phyloP scores from a whole-genome alignment of 208 protist species.

The Leishmania lainsoni region DNA sequence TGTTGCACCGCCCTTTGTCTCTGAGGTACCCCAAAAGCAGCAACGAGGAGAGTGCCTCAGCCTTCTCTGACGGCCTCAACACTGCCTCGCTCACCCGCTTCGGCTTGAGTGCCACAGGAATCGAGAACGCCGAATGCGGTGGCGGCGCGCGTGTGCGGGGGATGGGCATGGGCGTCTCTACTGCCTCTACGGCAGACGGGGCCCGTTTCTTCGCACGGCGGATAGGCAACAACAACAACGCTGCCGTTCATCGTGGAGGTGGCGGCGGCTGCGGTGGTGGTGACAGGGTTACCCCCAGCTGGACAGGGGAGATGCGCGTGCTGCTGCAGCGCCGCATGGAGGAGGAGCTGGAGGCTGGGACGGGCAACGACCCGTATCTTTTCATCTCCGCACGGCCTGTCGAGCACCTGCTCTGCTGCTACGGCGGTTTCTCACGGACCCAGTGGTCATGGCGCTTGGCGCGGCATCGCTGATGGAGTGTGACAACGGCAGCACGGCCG shows the following conservation, averaged over 20 bases:
- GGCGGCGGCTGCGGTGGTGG: constrained; percentile 2
- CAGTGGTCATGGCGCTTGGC: constrained; percentile 15
- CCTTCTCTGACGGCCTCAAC: constrained; percentile 11
- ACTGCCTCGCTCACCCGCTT: not conserved
- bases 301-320: constrained; percentile 21
- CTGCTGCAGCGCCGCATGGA: constrained; percentile 29
- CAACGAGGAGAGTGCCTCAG: constrained; percentile 2
- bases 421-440: constrained; percentile 29
- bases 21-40: not conserved
- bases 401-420: constrained; percentile 33
- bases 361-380: constrained; percentile 27
- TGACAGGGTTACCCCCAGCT: not conserved
- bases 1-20: not conserved
- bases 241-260: not conserved
- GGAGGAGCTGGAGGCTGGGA: constrained; percentile 20
- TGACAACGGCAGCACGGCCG: constrained; percentile 23
- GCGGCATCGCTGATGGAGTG: constrained; percentile 15
- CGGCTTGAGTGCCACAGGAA: not conserved
- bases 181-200: not conserved
- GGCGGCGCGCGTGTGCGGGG: not conserved
- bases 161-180: not conserved
- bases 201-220: constrained; percentile 15
- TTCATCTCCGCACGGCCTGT: constrained; percentile 27
- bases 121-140: constrained; percentile 4
- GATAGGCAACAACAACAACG: not conserved